Conservation (phyloP, 2,329 filamentous ascomycete genomes). For the Phialemoniopsis sp. region DNA sequence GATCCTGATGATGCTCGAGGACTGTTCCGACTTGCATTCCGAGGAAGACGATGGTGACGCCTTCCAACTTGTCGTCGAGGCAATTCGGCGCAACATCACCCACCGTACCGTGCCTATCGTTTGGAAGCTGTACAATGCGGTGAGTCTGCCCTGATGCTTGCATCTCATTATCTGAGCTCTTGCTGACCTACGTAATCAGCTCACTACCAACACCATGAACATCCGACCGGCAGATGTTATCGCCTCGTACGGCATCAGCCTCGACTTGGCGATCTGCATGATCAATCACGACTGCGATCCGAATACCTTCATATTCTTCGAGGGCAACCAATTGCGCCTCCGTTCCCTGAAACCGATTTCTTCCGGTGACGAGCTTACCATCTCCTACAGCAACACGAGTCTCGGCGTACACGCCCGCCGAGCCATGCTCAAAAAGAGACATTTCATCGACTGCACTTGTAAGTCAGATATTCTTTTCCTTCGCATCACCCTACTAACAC, state of each 20-base stretch:
- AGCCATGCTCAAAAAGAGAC: conserved; percentile 11
- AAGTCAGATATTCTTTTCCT: conserved; percentile 4
- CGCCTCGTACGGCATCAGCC: conserved; percentile 12
- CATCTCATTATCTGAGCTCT: too few species aligned
- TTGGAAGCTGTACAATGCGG: conserved; percentile 2
- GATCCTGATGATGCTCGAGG: conserved; percentile 13
- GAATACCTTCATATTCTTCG: conserved; percentile 25
- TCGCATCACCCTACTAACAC: background rate
- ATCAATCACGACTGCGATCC: conserved; percentile 31
- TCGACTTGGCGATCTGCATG: conserved; percentile 22
- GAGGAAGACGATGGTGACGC: conserved; percentile 1
- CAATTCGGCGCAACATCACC: background rate
- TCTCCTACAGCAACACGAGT: conserved; percentile 21
- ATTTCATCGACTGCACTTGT: conserved; percentile 23
- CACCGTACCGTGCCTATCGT: conserved; percentile 1
- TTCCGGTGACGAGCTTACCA: conserved; percentile 26
- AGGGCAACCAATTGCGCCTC: conserved; percentile 22
- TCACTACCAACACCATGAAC: conserved; percentile 17
- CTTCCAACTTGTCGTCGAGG: background rate
- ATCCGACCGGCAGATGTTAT: conserved; percentile 14
- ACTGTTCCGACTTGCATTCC: conserved; percentile 15
- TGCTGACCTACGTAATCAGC: conserved; percentile 7
- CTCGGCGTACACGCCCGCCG: conserved; percentile 15
- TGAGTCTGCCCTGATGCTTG: too few species aligned
- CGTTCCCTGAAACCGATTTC: conserved; percentile 22